A percentile compares a stretch with the other conserved stretches of the same genome.
These are phyloP conservation scores for Fusarium sterilihyphosum DNA, from an alignment of 2,329 filamentous ascomycete genomes.

Conservation along the genomic window DNA sequence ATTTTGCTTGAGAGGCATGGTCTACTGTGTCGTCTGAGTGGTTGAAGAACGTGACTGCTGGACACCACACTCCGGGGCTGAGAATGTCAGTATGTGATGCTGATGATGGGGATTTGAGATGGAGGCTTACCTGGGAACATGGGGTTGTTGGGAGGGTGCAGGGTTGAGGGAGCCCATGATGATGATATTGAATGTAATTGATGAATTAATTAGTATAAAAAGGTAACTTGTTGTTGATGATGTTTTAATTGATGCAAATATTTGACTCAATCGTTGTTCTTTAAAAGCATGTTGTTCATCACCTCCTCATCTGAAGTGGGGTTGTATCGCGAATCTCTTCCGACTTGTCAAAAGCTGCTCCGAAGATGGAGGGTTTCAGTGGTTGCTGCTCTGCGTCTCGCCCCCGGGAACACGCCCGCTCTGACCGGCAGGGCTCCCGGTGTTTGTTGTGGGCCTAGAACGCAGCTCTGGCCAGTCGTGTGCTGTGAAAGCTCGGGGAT, in stretches of 20 bases:
- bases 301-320: constrained; percentile 32
- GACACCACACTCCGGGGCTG: constrained; percentile 55
- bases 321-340: constrained; percentile 22
- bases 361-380: neutral
- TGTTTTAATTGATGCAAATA: neutral
- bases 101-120: neutral
- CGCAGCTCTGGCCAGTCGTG: neutral
- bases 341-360: constrained; percentile 7
- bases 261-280: constrained; percentile 6
- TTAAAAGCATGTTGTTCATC: constrained; percentile 8
- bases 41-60: constrained; percentile 65
- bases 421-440: neutral
- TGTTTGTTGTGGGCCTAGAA: fast-evolving
- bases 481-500: neutral
- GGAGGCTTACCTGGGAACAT: neutral
- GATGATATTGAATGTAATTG: neutral
- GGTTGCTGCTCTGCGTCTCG: neutral
- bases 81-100: neutral
- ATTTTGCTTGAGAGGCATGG: constrained; percentile 58
- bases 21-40: constrained; percentile 59
- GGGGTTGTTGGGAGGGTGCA: constrained; percentile 8
- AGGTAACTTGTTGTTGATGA: neutral
- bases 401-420: constrained; percentile 9
- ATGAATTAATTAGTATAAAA: fast-evolving
- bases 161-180: constrained; percentile 30